Base-by-base conservation (phyloP, 257 asterid genomes). In the Cynanchum wilfordii region DNA sequence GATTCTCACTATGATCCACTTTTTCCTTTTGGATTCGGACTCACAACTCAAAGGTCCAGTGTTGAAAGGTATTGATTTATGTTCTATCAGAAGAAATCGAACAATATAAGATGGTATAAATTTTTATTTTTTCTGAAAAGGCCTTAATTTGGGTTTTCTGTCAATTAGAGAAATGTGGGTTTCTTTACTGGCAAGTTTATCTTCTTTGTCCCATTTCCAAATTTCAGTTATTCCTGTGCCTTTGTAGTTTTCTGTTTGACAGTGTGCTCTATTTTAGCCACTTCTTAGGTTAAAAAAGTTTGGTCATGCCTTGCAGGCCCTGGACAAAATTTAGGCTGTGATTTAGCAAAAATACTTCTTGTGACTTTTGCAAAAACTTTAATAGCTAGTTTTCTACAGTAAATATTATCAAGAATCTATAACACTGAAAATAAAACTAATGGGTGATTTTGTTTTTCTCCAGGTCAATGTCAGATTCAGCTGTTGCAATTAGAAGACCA, bases 1-100 rank as follows among this genome's bases (percentile, higher is more conserved):
- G 96, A 92, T 77, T 74, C 86, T 10, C 87, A 84, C 78, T 92
- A 89, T 38, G 92, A 92, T 69, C 96, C 97, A 20, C 87, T 92
- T 49, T 92, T 87, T 66, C 90, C 92, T 12, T 81, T 87, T 56
- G 93, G 96, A 66, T 86, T 78, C 67, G 96, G 93, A 33, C 93
- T 89, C 44, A 81, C 85, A 13, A 86, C 96, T 33, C 62, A 60
- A 38, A 80, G 72, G 55, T 70, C 86, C 22, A 60, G 75, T 78
- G 68, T 68, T 58, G 71, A 86, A 66, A 89, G 97, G 97, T 89
- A 84, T 74, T 27, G 29, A 65, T 68, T 29, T 30, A 45, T 42
- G 40, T 8, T 47, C 64, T 49, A 52, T 42, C 19, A 47, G 36
- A 47, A 25, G 49, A 45, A 42, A 56, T 42, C 19, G 33, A 38